Conservation (phyloP, 2,329 filamentous ascomycete genomes). For the Tolypocladium sp. region DNA sequence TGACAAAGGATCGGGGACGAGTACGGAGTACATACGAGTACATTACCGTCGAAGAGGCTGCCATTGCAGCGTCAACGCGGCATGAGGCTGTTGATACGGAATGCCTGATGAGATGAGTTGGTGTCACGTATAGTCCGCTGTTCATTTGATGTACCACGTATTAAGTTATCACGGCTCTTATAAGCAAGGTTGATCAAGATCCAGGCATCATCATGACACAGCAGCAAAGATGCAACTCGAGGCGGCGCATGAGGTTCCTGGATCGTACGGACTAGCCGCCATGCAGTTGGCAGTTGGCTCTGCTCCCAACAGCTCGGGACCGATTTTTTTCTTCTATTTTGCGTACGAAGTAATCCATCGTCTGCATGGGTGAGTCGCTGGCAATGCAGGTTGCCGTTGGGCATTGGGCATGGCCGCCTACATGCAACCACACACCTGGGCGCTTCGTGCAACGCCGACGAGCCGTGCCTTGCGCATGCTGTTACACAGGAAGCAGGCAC, state of each 20-base stretch:
- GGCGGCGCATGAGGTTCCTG: neutral
- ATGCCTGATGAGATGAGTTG: neutral
- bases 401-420: neutral
- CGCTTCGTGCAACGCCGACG: neutral
- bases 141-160: neutral
- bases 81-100: neutral
- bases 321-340: too few species aligned
- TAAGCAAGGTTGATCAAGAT: neutral
- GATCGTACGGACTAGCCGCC: neutral
- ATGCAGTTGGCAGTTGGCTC: neutral
- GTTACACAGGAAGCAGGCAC: too few species aligned
- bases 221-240: neutral
- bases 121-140: neutral
- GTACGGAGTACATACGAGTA: too few species aligned
- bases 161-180: neutral
- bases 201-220: neutral
- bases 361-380: neutral
- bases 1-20: too few species aligned
- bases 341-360: neutral
- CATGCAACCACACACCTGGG: neutral
- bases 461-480: neutral
- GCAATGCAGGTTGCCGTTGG: neutral
- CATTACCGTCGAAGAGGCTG: too few species aligned
- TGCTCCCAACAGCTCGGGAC: neutral
- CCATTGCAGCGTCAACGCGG: too few species aligned